phyloP scores from a whole-genome alignment of 1,284 basidiomycete genomes.

The Tetrapyrgos nigripes region DNA sequence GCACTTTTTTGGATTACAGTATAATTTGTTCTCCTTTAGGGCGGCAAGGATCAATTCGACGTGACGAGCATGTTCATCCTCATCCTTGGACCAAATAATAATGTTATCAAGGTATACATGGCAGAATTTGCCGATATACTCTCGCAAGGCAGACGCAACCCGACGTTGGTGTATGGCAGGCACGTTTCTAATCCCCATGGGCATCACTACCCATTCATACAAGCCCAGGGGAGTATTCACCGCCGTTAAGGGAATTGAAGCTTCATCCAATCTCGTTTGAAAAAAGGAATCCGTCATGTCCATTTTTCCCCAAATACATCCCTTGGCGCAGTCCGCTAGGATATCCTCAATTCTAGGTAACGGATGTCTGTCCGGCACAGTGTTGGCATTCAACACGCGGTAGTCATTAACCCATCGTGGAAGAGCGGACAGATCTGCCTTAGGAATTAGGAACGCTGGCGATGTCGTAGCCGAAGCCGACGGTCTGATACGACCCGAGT shows the following conservation, averaged over 20 bases:
- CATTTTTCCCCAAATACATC: conserved; percentile 36
- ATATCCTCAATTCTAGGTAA: conserved; percentile 39
- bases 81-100: conserved; percentile 39
- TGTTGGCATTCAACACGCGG: conserved; percentile 31
- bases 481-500: too few relatives aligned
- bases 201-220: conserved; percentile 45
- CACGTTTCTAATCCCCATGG: conserved; percentile 36
- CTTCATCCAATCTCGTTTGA: conserved; percentile 37
- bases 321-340: conserved; percentile 29
- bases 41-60: conserved; percentile 31
- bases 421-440: conserved; percentile 33
- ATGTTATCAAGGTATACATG: conserved; percentile 36
- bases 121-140: conserved; percentile 22
- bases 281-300: conserved; percentile 48
- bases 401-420: conserved; percentile 45
- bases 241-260: conserved; percentile 35
- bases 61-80: conserved; percentile 38
- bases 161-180: conserved; percentile 36
- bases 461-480: conserved; percentile 31
- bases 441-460: conserved; percentile 38
- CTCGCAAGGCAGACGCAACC: conserved; percentile 31
- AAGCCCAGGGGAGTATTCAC: conserved; percentile 37
- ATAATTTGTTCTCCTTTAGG: conserved; percentile 26
- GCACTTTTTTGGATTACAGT: conserved; percentile 32
- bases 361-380: conserved; percentile 21